Conservation (phyloP, 208 protist genomes). For the Acanthamoeba comandoni region DNA sequence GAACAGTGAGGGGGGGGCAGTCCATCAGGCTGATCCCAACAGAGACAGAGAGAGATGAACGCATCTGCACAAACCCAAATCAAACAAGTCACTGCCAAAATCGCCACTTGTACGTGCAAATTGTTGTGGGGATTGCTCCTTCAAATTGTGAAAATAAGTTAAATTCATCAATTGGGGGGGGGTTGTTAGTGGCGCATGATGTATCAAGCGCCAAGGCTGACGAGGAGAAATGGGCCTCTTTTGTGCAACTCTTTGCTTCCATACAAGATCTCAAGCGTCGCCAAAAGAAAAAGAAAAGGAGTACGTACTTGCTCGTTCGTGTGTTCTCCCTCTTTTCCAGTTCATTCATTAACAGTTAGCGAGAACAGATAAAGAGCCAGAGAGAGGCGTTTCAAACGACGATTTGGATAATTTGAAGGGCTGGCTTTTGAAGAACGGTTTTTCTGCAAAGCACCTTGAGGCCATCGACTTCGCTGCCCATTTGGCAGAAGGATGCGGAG, state of each 20-base stretch:
- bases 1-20: no score
- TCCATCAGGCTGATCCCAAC: no score
- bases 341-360: neutral
- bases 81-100: constrained; percentile 29
- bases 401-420: constrained; percentile 28
- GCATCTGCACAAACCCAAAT: neutral
- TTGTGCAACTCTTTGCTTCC: constrained; percentile 20
- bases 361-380: neutral
- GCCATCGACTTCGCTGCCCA: constrained; percentile 44
- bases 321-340: neutral
- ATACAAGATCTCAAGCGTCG: constrained; percentile 46
- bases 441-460: constrained; percentile 42
- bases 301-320: neutral
- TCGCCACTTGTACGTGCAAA: constrained; percentile 22
- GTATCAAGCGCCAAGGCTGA: constrained; percentile 6
- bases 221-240: constrained; percentile 58
- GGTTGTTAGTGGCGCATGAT: constrained; percentile 53
- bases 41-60: no score
- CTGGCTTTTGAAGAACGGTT: constrained; percentile 59
- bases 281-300: constrained; percentile 40
- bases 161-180: neutral
- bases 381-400: neutral
- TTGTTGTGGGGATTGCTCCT: neutral
- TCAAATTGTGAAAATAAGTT: neutral
- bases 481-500: constrained; percentile 28